Evolutionary conservation across 495 filamentous ascomycete genomes (phyloP), one percentile per base, ranked within the genome.

Genomic region (Tuber microsphaerosporum): DNA sequence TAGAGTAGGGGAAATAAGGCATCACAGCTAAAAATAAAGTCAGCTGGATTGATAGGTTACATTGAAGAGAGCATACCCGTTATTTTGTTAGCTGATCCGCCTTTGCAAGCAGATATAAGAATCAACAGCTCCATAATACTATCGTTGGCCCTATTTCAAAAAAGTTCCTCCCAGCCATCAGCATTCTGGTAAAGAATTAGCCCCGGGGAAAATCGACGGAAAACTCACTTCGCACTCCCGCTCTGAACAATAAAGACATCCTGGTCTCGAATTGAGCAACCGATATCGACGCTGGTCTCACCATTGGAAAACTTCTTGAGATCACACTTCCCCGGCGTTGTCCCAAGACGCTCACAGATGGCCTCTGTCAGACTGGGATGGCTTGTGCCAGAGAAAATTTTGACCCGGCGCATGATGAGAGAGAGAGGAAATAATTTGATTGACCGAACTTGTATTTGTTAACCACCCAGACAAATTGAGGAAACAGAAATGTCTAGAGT

Each of bases 181-280:
- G 76, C 34, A 70, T 70, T 44, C 37, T 73, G 31, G 74, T 73
- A 75, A 46, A 75, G 70, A 71, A 79, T 71, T 73, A 26, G 70
- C 48, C 71, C 75, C 74, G 48, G 81, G 76, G 73, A 72, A 77
- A 70, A 73, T 45, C 73, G 56, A 72, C 79, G 71, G 70, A 69
- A 48, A 75, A 78, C 75, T 80, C 86, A 83, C 88, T 92, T 94
- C 81, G 89, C 87, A 84, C 96, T 97, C 73, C 95, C 95, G 79
- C 94, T 97, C 88, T 99, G 95, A 26, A 99, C 92, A 82, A 99
- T 94, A 85, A 98, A 99, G 75, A 99, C 94, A 89, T 99, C 94
- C 84, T 99, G 95, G 82, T 99, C 94, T 73, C 95, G 91, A 71
- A 99, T 92, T 72, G 94, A 97, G 65, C 92, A 93, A 83, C 93